These are phyloP conservation scores for Musa troglodytarum DNA, from an alignment of 176 grass and related monocot genomes.

Conservation along the genomic window DNA sequence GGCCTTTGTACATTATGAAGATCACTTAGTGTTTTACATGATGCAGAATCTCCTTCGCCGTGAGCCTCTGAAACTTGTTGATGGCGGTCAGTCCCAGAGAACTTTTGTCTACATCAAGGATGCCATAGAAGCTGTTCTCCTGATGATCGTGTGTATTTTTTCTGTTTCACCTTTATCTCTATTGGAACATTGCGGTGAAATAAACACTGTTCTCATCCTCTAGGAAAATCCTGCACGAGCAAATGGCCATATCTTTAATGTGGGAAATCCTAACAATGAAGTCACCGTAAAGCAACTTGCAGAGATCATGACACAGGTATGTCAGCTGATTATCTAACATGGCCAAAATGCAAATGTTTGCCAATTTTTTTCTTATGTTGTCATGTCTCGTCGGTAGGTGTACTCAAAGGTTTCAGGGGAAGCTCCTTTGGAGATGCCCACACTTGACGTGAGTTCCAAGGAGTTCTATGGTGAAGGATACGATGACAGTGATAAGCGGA, in stretches of 20 bases:
- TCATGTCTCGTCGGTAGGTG: conserved; percentile 27
- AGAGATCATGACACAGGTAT: conserved; percentile 85
- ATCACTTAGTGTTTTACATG: too few species aligned
- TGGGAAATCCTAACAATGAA: conserved; percentile 95
- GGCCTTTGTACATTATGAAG: background rate
- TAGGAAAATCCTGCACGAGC: conserved; percentile 85
- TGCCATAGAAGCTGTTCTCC: conserved; percentile 88
- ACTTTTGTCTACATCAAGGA: conserved; percentile 98
- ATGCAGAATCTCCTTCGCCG: conserved; percentile 68
- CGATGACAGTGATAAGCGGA: conserved; percentile 87
- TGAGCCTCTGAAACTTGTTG: conserved; percentile 88
- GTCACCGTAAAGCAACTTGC: conserved; percentile 81
- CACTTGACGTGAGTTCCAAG: conserved; percentile 66
- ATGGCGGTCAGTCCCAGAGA: conserved; percentile 87
- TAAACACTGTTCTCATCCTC: background rate
- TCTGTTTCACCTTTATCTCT: background rate
- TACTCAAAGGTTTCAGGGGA: conserved; percentile 79
- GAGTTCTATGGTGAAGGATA: conserved; percentile 95
- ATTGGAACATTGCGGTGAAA: background rate
- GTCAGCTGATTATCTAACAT: background rate
- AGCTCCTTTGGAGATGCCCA: conserved; percentile 50
- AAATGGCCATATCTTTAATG: conserved; percentile 90
- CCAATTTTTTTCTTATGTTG: background rate
- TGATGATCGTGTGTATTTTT: conserved; percentile 64
- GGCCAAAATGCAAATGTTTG: background rate